These are phyloP conservation scores for Pythium monospermum DNA, from an alignment of 352 stramenopile species.

Conservation along the genomic window DNA sequence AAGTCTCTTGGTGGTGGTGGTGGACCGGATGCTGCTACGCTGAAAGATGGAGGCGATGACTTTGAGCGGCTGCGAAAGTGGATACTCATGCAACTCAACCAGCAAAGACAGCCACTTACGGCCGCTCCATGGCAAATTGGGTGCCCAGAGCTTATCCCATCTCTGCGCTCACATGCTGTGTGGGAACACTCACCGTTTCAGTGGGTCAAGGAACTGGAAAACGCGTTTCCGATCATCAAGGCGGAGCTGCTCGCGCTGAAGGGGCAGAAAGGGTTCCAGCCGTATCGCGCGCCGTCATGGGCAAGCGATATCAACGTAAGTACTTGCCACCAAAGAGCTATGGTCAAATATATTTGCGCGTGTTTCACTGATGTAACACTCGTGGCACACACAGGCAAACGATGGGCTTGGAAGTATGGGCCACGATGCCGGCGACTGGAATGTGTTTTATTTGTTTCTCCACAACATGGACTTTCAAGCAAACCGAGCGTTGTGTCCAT, in stretches of 20 bases:
- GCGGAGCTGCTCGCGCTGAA: slow-evolving; percentile 54
- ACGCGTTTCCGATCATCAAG: slow-evolving; percentile 47
- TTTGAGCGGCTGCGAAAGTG: slow-evolving; percentile 50
- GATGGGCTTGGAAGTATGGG: slow-evolving; percentile 72
- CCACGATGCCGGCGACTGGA: slow-evolving; percentile 82
- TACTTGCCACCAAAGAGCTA: too few species aligned
- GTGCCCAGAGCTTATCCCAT: slow-evolving; percentile 59
- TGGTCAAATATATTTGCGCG: too few species aligned
- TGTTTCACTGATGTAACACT: too few species aligned
- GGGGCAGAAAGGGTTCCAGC: slow-evolving; percentile 52
- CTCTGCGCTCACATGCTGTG: slow-evolving; percentile 34
- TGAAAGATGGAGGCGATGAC: slow-evolving; percentile 15
- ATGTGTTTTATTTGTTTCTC: slow-evolving; percentile 86
- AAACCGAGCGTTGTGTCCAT: slow-evolving; percentile 65
- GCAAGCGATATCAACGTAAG: slow-evolving; percentile 46
- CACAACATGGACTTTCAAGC: slow-evolving; percentile 80
- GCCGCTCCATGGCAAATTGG: slow-evolving; percentile 52
- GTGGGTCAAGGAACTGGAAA: slow-evolving; percentile 45
- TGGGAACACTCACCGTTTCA: slow-evolving; percentile 47
- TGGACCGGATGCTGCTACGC: slow-evolving; percentile 15
- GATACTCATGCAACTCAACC: slow-evolving; percentile 69
- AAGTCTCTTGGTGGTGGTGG: slow-evolving; percentile 26
- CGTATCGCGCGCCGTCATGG: slow-evolving; percentile 72
- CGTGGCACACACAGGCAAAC: slow-evolving; percentile 45
- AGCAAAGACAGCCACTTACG: slow-evolving; percentile 16